Evolutionary conservation across 2,329 filamentous ascomycete genomes (phyloP), one percentile per base, ranked within the genome.

Genomic region (Hypoxylon sp.): DNA sequence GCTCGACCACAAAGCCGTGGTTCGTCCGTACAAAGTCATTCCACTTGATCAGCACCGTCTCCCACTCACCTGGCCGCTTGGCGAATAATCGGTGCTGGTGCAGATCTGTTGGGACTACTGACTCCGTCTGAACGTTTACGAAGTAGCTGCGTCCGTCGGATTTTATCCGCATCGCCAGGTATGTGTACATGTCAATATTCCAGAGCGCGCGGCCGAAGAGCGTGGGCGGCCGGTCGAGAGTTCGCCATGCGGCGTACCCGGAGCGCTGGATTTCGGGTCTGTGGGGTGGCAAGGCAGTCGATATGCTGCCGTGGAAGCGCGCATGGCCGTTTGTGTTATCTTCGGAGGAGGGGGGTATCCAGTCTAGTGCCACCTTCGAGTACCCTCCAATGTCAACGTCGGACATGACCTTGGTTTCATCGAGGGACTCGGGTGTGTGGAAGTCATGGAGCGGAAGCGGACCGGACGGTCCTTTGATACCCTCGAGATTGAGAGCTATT

Each of bases 11-110:
- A 74, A 93, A 89, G 5, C 96, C 96, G 76, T 97, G 89, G 77
- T 98, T 98, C 13, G 96, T 99, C 69, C 96, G 87, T 65, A 99
- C 95, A 80, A 99, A 98, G 71, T 97, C 93, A 73, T 90, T 91
- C 87, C 94, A 96, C 68, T 91, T 92, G 70, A 99, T 91, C 50
- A 97, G 80, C n/a, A 98, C 87, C 1, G 96, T 98, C 84, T 99
- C 95, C 96, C 96, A 99, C 75, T 94, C 87, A 0, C 94, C 94
- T 0, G 92, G 90, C 7, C 88, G 87, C 75, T 90, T 91, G 7
- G 91, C 86, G 73, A 93, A 97, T 3, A 99, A 81, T 53, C 96
- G 86, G 80, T 99, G 96, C 79, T 99, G 96, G 79, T 98, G 96
- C 69, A 99, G 85, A 79, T 99, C 96, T n/a, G 94, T 95, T 10